These are phyloP conservation scores for Ophiocordyceps camponoti-rufipedis DNA, from an alignment of 2,329 filamentous ascomycete genomes.

Conservation along the genomic window DNA sequence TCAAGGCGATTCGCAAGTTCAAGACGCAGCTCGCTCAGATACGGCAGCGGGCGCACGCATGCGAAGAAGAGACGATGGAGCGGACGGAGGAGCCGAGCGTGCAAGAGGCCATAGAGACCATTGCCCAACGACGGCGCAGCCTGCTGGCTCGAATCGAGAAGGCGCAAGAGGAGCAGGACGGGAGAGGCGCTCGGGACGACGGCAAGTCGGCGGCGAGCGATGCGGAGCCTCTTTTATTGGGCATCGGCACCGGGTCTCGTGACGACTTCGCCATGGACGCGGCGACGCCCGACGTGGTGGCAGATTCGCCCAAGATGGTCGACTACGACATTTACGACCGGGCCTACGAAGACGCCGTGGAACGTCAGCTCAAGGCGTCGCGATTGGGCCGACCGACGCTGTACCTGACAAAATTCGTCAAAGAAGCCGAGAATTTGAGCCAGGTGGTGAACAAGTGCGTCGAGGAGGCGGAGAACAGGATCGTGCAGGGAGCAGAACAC, in stretches of 20 bases:
- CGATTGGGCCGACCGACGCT: constrained; percentile 22
- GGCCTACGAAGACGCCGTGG: constrained; percentile 62
- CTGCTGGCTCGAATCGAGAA: constrained; percentile 12
- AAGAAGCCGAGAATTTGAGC: constrained; percentile 21
- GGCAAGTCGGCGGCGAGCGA: constrained; percentile 45
- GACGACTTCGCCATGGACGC: constrained; percentile 24
- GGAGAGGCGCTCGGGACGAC: constrained; percentile 5
- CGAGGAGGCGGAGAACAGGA: constrained; percentile 1
- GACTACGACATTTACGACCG: constrained; percentile 80
- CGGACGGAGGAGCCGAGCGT: constrained; percentile 16
- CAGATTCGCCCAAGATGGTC: constrained; percentile 68
- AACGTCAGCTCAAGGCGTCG: constrained; percentile 45
- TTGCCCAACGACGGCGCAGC: constrained; percentile 27
- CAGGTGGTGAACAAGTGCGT: constrained; percentile 11
- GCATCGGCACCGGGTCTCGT: constrained; percentile 50
- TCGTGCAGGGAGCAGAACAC: background rate
- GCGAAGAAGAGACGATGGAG: constrained; percentile 4
- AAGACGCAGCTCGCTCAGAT: constrained; percentile 45
- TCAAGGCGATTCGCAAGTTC: constrained; percentile 84
- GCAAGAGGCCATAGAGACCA: constrained; percentile 28
- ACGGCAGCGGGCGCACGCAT: constrained; percentile 6
- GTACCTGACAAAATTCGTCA: constrained; percentile 30
- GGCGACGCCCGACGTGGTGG: constrained; percentile 35
- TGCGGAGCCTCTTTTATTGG: constrained; percentile 47
- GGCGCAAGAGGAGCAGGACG: constrained; percentile 13